Evolutionary conservation across 495 filamentous ascomycete species (phyloP).

Genomic region (Neurospora terricola): DNA sequence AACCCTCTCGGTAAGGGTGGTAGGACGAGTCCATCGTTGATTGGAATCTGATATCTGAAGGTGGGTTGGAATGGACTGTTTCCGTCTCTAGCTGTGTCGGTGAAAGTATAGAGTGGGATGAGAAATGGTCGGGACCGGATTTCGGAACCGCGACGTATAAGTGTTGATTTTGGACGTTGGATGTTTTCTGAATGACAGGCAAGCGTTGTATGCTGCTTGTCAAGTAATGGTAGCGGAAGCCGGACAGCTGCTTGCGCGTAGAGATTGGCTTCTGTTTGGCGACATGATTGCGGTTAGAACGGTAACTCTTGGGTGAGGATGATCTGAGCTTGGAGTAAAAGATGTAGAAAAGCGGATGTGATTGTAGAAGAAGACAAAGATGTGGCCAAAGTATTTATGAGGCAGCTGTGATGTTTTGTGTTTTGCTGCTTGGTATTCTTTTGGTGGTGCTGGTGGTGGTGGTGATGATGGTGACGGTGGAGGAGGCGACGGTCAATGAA

Average conservation of each 20-base stretch:
- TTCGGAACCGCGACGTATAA: background rate
- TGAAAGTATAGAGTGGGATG: background rate
- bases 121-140: background rate
- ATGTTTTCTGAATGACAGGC: background rate
- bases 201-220: conserved; percentile 15
- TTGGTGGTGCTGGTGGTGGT: background rate
- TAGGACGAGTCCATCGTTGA: conserved; percentile 35
- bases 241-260: conserved; percentile 14
- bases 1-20: conserved; percentile 26
- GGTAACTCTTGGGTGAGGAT: conserved; percentile 25
- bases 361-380: conserved; percentile 11
- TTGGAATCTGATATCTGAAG: conserved; percentile 2
- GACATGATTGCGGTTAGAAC: conserved; percentile 44
- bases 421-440: background rate
- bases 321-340: conserved; percentile 11
- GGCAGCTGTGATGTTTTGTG: conserved; percentile 4
- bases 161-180: background rate
- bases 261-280: conserved; percentile 35
- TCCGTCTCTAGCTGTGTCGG: background rate
- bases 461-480: conserved; percentile 2
- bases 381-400: conserved; percentile 16
- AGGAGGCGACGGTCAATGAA: conserved; percentile 13
- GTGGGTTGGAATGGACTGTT: conserved; percentile 1
- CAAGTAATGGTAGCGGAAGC: conserved; percentile 16
- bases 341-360: conserved; percentile 19